Base-by-base conservation (phyloP, 371 early-diverging fungal species). In the Actinomortierella ambigua region DNA sequence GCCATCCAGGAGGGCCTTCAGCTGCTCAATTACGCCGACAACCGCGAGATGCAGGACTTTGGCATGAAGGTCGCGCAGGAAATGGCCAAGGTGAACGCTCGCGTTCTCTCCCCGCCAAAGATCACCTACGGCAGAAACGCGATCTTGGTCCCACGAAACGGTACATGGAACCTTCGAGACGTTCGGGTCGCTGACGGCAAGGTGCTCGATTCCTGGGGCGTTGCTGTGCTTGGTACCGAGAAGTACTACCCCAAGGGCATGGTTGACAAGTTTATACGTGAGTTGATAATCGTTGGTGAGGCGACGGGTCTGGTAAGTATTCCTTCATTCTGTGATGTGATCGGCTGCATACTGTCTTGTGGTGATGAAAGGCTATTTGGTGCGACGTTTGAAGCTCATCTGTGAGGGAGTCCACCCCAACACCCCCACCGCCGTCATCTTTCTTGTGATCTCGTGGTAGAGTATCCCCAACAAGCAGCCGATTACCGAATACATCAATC, bases 91-190 rank as follows among this genome's bases (percentile, higher is more conserved):
- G 77, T 88, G 29, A 79, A 81, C n/a, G 85, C 84, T 39, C 85
- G 86, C 44, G 17, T 8, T 44, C 68, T 91, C 26, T 77, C 79
- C 1, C 68, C 89, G 8, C 92, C 92, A 7, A 76, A 71, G 6
- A 66, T 93, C 49, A 63, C 66, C 15, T 92, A 86, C 52, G 78
- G 82, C 56, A 68, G 80, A 48, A 85, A 84, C 39, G 73, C 82
- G 27, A 55, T 71, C 18, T 75, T 85, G 40, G 70, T 79, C 17
- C 93, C 91, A 2, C 59, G 65, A 2, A 75, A 73, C 53, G 92
- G 90, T 9, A 80, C 85, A 2, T 92, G 92, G 92, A 89, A 92
- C 69, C 78, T 91, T 63, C 79, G 83, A 39, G 84, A 86, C 69
- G 85, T 85, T 71, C 81, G 82, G 70, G 77, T 84, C 6, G 78